Evolutionary conservation across 2,329 filamentous ascomycete species (phyloP).

Genomic region (Colletotrichum higginsianum): DNA sequence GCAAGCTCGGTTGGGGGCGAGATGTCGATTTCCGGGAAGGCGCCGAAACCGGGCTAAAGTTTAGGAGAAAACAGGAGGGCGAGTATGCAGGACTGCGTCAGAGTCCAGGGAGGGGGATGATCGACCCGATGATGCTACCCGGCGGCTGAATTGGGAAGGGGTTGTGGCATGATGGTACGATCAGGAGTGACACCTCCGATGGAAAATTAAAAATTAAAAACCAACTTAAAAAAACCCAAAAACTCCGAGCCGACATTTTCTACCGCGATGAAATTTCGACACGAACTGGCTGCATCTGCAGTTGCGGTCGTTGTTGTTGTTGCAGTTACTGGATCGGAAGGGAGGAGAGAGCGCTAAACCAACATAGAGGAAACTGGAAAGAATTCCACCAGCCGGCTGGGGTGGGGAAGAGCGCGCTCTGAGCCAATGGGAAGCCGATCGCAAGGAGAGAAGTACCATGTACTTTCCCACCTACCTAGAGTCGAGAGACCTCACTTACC

Average conservation of each 20-base stretch:
- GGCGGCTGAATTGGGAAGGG: not conserved
- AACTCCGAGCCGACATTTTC: slow-evolving; percentile 23
- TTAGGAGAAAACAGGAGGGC: not conserved
- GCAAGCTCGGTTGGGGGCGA: not conserved
- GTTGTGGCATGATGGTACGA: slow-evolving; percentile 4
- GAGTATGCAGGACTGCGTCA: slow-evolving; percentile 14
- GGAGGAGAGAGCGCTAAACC: not conserved
- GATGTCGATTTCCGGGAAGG: slow-evolving; percentile 3
- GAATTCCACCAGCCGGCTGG: not conserved
- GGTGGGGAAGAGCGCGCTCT: not conserved
- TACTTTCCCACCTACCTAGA: not conserved
- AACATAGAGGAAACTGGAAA: not conserved
- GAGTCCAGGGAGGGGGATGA: slow-evolving; percentile 4
- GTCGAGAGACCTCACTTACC: no score
- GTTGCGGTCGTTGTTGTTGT: not conserved
- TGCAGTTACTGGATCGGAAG: slow-evolving; percentile 7
- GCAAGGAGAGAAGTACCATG: slow-evolving; percentile 14
- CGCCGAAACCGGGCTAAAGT: slow-evolving; percentile 21
- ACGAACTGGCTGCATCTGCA: slow-evolving; percentile 3
- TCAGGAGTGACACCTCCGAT: not conserved
- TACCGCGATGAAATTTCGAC: slow-evolving; percentile 15
- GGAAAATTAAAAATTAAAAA: no score
- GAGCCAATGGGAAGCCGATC: slow-evolving; percentile 29
- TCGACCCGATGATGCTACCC: slow-evolving; percentile 9
- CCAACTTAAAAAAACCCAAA: not conserved